These are phyloP conservation scores for Leptographium galeiforme DNA, from an alignment of 2,329 filamentous ascomycete genomes.

Conservation along the genomic window DNA sequence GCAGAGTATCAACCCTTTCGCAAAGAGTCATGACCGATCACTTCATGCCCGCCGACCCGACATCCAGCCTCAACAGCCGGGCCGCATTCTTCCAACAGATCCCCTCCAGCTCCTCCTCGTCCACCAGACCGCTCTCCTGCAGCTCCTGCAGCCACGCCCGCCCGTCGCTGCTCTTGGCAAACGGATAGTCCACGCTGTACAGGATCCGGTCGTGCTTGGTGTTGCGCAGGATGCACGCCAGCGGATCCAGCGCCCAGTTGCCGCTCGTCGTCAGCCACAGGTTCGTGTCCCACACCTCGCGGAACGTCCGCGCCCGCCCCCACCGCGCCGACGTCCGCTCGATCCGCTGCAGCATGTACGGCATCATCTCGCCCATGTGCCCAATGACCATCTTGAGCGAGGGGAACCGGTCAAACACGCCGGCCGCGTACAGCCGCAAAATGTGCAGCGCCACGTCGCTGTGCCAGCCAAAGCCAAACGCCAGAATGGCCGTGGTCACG, in stretches of 20 bases:
- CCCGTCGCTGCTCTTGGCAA: conserved; percentile 34
- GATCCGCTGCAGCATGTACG: conserved; percentile 39
- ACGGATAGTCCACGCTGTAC: conserved; percentile 46
- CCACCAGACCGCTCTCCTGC: conserved; percentile 33
- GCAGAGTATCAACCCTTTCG: too few species aligned
- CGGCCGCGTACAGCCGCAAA: conserved; percentile 34
- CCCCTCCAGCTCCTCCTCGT: not conserved
- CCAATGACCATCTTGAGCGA: conserved; percentile 39
- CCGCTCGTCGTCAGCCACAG: conserved; percentile 45
- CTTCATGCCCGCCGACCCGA: too few species aligned
- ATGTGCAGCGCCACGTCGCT: conserved; percentile 33
- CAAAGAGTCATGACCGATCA: too few species aligned
- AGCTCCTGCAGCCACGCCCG: conserved; percentile 33
- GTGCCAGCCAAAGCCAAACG: conserved; percentile 37
- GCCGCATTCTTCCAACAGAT: not conserved
- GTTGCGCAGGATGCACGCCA: conserved; percentile 29
- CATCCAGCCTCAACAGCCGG: not conserved
- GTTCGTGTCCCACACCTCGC: conserved; percentile 39
- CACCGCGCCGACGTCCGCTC: conserved; percentile 2
- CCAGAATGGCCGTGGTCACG: conserved; percentile 20
- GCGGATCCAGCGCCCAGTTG: conserved; percentile 32
- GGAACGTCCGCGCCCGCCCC: conserved; percentile 21
- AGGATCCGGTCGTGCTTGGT: conserved; percentile 36
- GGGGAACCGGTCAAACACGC: conserved; percentile 41
- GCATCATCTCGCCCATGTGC: conserved; percentile 39